A percentile compares a stretch with the other conserved stretches of the same genome.
These are phyloP conservation scores for Chrysopogon serrulatus DNA, from an alignment of 176 grass and related monocot species.

Conservation along the genomic window DNA sequence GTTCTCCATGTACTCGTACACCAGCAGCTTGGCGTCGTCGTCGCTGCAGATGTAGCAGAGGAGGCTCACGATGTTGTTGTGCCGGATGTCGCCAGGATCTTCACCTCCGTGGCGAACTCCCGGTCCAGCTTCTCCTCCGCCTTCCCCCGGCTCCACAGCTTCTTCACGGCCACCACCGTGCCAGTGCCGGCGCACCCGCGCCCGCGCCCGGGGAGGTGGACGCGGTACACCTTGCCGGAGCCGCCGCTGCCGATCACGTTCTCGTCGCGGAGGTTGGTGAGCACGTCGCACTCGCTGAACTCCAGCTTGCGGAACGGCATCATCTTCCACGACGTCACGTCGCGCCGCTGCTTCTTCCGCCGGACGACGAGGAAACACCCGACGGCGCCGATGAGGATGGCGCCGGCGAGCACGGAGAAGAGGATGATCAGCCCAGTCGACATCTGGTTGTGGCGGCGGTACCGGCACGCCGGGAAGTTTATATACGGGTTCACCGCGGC, in stretches of 20 bases:
- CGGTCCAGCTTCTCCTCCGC: conserved; percentile 13
- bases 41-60: conserved; percentile 60
- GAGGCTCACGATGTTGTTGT: conserved; percentile 64
- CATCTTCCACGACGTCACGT: conserved; percentile 37
- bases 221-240: conserved; percentile 62
- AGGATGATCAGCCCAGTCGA: conserved; percentile 6
- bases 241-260: conserved; percentile 66
- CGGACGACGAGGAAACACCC: not conserved
- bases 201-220: not conserved
- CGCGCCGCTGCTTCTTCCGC: not conserved
- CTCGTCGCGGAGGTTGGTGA: conserved; percentile 22
- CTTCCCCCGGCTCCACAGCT: conserved; percentile 29
- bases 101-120: conserved; percentile 52
- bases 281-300: conserved; percentile 35
- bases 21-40: conserved; percentile 34
- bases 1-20: conserved; percentile 84
- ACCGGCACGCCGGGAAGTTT: conserved; percentile 4
- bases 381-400: not conserved
- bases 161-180: conserved; percentile 57
- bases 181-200: not conserved
- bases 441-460: not conserved
- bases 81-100: conserved; percentile 55
- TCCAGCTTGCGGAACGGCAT: conserved; percentile 34
- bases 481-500: not conserved
- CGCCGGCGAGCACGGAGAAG: conserved; percentile 27